Conservation (phyloP, 345 rosid genomes). For the Gossypium sturtianum region DNA sequence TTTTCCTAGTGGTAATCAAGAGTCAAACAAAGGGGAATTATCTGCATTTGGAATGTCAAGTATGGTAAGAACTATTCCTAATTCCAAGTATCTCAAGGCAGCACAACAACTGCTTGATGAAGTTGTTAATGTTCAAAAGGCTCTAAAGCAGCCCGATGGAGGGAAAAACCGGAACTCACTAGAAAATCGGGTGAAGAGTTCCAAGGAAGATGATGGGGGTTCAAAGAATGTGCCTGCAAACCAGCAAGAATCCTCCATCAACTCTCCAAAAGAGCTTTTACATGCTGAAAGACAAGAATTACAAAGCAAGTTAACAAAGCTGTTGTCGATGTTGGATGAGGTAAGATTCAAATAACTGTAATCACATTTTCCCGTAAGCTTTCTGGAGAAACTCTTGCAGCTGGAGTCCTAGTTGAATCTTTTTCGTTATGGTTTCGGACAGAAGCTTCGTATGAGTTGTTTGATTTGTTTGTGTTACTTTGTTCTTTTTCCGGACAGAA, state of each 20-base stretch:
- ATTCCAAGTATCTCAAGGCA: slow-evolving; percentile 80
- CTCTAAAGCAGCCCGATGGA: slow-evolving; percentile 61
- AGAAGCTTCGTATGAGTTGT: background rate
- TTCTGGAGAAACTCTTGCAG: background rate
- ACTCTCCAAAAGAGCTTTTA: slow-evolving; percentile 49
- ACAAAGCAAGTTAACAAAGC: slow-evolving; percentile 81
- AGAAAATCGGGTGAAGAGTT: slow-evolving; percentile 39
- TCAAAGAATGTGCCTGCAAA: slow-evolving; percentile 37
- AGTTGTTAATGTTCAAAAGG: slow-evolving; percentile 85
- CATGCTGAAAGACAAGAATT: slow-evolving; percentile 80
- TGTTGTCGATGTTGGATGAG: slow-evolving; percentile 86
- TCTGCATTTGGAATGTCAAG: slow-evolving; percentile 50
- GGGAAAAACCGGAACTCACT: slow-evolving; percentile 39
- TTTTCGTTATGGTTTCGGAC: background rate
- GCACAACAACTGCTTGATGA: slow-evolving; percentile 90
- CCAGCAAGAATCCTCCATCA: slow-evolving; percentile 32
- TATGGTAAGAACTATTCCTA: slow-evolving; percentile 52
- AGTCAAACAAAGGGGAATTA: slow-evolving; percentile 38
- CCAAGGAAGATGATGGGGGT: slow-evolving; percentile 43
- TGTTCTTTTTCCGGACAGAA: background rate
- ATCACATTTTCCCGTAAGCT: background rate
- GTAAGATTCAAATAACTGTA: slow-evolving; percentile 27
- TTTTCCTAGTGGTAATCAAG: slow-evolving; percentile 39
- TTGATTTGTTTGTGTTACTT: background rate
- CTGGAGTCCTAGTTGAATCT: background rate